Evolutionary conservation across 1,284 basidiomycete genomes (phyloP).

Genomic region (Fomitopsis pinicola): DNA sequence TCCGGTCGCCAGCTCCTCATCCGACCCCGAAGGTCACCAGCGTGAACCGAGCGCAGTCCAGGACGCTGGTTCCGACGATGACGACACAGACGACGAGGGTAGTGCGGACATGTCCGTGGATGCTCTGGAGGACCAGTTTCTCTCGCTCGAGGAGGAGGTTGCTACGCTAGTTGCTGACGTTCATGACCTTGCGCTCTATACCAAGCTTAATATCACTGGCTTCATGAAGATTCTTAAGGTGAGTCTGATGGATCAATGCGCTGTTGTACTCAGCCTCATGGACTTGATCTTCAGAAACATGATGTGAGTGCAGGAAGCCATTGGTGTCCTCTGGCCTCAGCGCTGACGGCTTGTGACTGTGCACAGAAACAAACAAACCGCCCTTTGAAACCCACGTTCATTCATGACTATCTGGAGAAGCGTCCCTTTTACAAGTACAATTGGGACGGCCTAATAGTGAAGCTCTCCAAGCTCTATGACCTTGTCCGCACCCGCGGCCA

Average conservation of each 20-base stretch:
- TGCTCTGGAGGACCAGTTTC: constrained; percentile 85
- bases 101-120: constrained; percentile 64
- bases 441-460: constrained; percentile 93
- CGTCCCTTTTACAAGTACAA: constrained; percentile 96
- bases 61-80: constrained; percentile 72
- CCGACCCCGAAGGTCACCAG: constrained; percentile 59
- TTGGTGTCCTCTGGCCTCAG: neutral
- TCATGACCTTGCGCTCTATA: constrained; percentile 93
- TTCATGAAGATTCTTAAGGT: constrained; percentile 99
- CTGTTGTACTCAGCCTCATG: neutral
- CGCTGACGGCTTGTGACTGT: constrained; percentile 1
- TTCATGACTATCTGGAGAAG: constrained; percentile 91
- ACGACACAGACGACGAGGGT: constrained; percentile 53
- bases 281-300: constrained; percentile 57
- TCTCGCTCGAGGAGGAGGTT: constrained; percentile 90
- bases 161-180: constrained; percentile 97
- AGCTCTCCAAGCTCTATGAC: constrained; percentile 94
- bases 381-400: constrained; percentile 66
- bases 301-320: constrained; percentile 47
- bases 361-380: constrained; percentile 74
- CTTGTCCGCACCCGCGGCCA: constrained; percentile 94
- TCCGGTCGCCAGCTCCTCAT: constrained; percentile 13
- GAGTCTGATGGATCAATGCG: neutral
- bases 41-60: constrained; percentile 47
- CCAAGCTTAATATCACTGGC: constrained; percentile 95